A percentile compares a stretch with the other conserved stretches of the same genome.
Conservation (phyloP, 257 asterid genomes). For the Euphrasia confusa region DNA sequence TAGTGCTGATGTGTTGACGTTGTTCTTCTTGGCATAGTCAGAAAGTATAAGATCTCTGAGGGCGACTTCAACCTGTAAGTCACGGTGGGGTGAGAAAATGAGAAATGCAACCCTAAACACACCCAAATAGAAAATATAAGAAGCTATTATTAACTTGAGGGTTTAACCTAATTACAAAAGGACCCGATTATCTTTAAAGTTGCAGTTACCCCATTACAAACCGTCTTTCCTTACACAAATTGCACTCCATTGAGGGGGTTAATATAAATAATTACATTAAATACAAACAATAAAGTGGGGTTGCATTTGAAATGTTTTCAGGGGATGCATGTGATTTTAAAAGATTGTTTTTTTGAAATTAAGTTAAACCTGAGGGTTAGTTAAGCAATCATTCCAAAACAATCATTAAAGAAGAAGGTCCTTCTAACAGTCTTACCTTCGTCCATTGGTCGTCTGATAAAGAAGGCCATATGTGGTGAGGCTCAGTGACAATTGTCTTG, state of each 20-base stretch:
- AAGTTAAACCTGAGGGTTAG: background rate
- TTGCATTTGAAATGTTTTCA: background rate
- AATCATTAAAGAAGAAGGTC: background rate
- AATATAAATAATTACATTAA: no score
- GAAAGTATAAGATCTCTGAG: slow-evolving; percentile 93
- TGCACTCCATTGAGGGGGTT: background rate
- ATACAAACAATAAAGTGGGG: background rate
- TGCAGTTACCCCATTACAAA: background rate
- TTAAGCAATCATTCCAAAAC: background rate
- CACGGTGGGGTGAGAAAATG: background rate
- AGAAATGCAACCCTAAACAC: slow-evolving; percentile 7
- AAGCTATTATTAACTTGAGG: background rate
- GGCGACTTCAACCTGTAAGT: slow-evolving; percentile 88
- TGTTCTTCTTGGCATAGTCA: slow-evolving; percentile 97
- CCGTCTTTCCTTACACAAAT: background rate
- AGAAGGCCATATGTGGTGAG: slow-evolving; percentile 99
- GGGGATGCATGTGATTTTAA: background rate
- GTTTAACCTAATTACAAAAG: background rate
- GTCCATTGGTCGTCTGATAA: slow-evolving; percentile 93
- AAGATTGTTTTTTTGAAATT: background rate
- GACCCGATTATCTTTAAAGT: background rate
- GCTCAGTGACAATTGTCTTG: slow-evolving; percentile 84
- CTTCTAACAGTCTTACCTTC: slow-evolving; percentile 51
- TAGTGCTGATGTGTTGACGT: slow-evolving; percentile 90
- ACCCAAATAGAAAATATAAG: background rate